A percentile compares a stretch with the other conserved stretches of the same genome.
Evolutionary conservation across 257 asterid species (phyloP).

Genomic region (Penstemon eatonii): DNA sequence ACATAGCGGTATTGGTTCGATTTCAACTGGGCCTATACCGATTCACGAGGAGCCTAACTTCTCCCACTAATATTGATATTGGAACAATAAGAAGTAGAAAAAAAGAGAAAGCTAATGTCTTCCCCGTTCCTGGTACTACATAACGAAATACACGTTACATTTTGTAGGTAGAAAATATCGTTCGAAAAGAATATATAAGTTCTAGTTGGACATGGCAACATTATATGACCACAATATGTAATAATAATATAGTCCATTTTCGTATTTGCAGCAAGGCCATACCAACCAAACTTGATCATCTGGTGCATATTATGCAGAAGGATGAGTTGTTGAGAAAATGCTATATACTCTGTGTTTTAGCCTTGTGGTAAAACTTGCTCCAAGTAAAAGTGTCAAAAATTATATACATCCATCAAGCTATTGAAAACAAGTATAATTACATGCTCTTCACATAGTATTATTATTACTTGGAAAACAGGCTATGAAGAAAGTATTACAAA

Average conservation of each 20-base stretch:
- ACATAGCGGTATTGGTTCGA: too few relatives aligned
- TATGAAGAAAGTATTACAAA: constrained; percentile 4
- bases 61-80: too few relatives aligned
- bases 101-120: too few relatives aligned
- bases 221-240: neutral
- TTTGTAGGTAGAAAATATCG: too few relatives aligned
- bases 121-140: too few relatives aligned
- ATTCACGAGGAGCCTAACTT: too few relatives aligned
- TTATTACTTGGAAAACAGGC: constrained; percentile 30
- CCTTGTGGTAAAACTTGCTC: too few relatives aligned
- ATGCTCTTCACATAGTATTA: constrained; percentile 26
- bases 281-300: constrained; percentile 7
- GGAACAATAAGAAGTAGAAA: too few relatives aligned
- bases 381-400: neutral
- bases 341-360: too few relatives aligned
- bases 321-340: neutral
- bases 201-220: neutral
- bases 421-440: constrained; percentile 15
- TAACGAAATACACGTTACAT: too few relatives aligned
- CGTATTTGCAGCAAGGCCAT: neutral
- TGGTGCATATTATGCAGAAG: constrained; percentile 1
- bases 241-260: constrained; percentile 17
- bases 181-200: too few relatives aligned
- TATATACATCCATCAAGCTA: neutral
- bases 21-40: too few relatives aligned